Evolutionary conservation across 371 early-diverging fungal genomes (phyloP), one percentile per base, ranked within the genome.

Genomic region (Apophysomyces ossiformis): DNA sequence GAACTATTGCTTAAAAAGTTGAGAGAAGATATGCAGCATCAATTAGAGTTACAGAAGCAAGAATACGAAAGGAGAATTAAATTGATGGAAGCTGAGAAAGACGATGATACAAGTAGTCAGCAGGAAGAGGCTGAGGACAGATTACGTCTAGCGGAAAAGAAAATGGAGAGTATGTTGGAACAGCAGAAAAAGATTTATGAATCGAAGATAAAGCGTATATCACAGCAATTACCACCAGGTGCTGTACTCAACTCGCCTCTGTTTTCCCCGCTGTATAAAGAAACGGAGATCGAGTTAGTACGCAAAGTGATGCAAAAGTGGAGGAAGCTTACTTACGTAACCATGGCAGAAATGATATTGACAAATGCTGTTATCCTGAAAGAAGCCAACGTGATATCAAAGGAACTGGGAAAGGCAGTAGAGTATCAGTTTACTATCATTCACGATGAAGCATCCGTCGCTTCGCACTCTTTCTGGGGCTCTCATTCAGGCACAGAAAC

Each of bases 351-450:
- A 68, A 82, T 77, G 8, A 87, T 94, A 39, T 68, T 91, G 47
- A 87, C 86, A 13, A 83, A 89, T 60, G 92, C 92, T 0, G 85
- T 87, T 2, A 62, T 91, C 56, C 70, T 96, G 41, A 95, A 95
- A 69, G 94, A 95, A 69, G 95, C 93, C 67, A 96, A 95, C 64
- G 84, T 95, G 12, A 93, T 93, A 36, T 87, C 92, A 62, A 86
- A 87, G 13, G 95, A 96, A 64, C 75, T 95, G 5, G 84, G 79
- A 5, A 93, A 92, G 63, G 76, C 90, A 37, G 92, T 92, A 4
- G 71, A 89, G 0, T 96, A 93, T 71, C 95, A 95, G 70, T 90
- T 95, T 66, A 85, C 89, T 5, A 79, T 95, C 44, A 73, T 92
- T 12, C 88, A 90, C 37, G 78, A 87, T 36, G 83, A 76, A 35